Base-by-base conservation (phyloP, 2,329 filamentous ascomycete species). In the Zymoseptoria brevis region DNA sequence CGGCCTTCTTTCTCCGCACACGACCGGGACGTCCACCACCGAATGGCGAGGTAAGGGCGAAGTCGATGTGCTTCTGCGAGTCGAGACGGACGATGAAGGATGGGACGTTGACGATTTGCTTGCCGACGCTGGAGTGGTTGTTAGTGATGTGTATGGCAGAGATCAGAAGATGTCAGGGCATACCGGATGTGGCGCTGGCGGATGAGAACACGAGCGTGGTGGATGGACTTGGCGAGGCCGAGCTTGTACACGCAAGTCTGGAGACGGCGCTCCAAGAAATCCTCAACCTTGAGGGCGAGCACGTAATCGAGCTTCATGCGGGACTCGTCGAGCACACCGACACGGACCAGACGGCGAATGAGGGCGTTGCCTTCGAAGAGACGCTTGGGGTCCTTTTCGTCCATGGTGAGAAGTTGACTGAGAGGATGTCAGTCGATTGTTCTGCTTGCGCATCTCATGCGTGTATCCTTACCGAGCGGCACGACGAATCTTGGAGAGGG, bases 251-350 rank as follows among this genome's bases (percentile, higher is more conserved):
- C 94, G 76, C 93, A 96, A 74, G 94, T 99, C 88, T 99, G 93
- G 72, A 97, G 92, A 81, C 94, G 92, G 75, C 94, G 93, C 89
- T 99, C 94, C 82, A 99, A 86, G 88, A 99, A 99, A 82, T 99
- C 94, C 83, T 99, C 94, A 75, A 95, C 89, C 86, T 96, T 96
- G 65, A 99, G 88, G 82, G 94, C 94, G 77, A 99, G 84, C 77
- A 99, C 94, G 88, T 99, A 72, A 96, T 99, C 94, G 86, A 99
- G 94, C 89, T 96, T 99, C 94, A 99, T 99, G 87, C 94, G 94
- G 79, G 92, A 92, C 85, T 99, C 94, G 80, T 99, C 94, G 76
- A 99, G 90, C 76, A 99, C 94, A 90, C 94, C 94, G 78, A 97
- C 92, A 80, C 94, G 94, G 71, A 99, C 94, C 71, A 99, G 91